Evolutionary conservation across 805 yeast genomes (phyloP).

Genomic region (Yamadazyma paraphyllophila): DNA sequence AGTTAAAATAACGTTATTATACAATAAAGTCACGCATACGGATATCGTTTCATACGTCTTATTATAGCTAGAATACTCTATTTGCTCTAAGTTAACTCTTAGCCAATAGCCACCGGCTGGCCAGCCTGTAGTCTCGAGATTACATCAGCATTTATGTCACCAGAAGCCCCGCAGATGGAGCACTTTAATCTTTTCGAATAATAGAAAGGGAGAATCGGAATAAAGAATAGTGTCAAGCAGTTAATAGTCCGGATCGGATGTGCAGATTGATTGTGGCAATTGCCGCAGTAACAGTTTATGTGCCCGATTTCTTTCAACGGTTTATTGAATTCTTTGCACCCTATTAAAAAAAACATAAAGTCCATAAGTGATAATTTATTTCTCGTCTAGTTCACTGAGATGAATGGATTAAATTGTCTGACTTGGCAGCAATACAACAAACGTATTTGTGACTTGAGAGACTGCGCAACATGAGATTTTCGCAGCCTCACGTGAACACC

Average conservation of each 20-base stretch:
- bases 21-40: not conserved
- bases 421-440: conserved; percentile 4
- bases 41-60: not conserved
- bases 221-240: conserved; percentile 52
- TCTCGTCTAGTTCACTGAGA: not conserved
- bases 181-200: conserved; percentile 53
- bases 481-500: conserved; percentile 1
- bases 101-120: conserved; percentile 34
- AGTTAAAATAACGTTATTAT: no score
- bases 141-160: conserved; percentile 24
- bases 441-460: not conserved
- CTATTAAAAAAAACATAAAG: conserved; percentile 32
- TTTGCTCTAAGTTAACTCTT: not conserved
- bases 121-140: conserved; percentile 27
- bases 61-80: not conserved
- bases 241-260: conserved; percentile 51
- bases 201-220: conserved; percentile 54
- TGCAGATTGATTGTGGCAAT: conserved; percentile 58
- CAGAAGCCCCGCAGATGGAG: conserved; percentile 47
- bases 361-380: conserved; percentile 19
- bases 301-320: conserved; percentile 30
- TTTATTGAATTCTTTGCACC: conserved; percentile 35
- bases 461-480: not conserved
- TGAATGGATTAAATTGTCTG: not conserved
- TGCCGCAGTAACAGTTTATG: conserved; percentile 48